These are phyloP conservation scores for Aspergillus sp. DNA, from an alignment of 2,329 filamentous ascomycete species.

Conservation along the genomic window DNA sequence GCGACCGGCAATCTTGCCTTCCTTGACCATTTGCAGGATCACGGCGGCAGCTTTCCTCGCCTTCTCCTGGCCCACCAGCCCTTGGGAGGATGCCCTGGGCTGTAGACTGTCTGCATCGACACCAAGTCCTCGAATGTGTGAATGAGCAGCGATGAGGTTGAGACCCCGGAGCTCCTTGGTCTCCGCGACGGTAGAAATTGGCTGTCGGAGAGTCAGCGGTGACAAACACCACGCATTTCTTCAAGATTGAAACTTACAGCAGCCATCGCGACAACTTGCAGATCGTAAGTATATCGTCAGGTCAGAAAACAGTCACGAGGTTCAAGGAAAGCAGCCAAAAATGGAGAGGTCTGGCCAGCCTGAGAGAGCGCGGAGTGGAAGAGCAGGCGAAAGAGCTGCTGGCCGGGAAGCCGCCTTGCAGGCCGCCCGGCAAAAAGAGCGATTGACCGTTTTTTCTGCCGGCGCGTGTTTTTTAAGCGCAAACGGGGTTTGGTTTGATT, in stretches of 20 bases:
- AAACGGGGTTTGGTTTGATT: background rate
- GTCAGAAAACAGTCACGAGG: slow-evolving; percentile 5
- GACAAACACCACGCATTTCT: background rate
- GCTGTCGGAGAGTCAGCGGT: slow-evolving; percentile 38
- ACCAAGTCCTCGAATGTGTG: slow-evolving; percentile 92
- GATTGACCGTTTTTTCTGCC: background rate
- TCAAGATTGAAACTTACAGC: slow-evolving; percentile 30
- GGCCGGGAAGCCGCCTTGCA: slow-evolving; percentile 3
- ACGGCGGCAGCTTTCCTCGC: slow-evolving; percentile 94
- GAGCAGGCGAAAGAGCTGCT: slow-evolving; percentile 17
- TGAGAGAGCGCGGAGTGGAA: slow-evolving; percentile 8
- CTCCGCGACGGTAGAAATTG: slow-evolving; percentile 84
- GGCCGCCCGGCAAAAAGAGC: slow-evolving; percentile 33
- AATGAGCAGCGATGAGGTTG: slow-evolving; percentile 97
- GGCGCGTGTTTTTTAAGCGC: background rate
- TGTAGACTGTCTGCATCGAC: slow-evolving; percentile 91
- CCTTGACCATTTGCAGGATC: slow-evolving; percentile 97
- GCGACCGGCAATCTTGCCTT: slow-evolving; percentile 95
- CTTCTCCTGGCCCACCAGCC: slow-evolving; percentile 93
- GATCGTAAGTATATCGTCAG: slow-evolving; percentile 11
- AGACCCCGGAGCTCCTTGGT: slow-evolving; percentile 93
- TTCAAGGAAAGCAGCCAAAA: slow-evolving; percentile 13
- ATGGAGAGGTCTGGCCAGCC: slow-evolving; percentile 14
- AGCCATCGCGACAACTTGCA: slow-evolving; percentile 34
- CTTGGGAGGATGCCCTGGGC: slow-evolving; percentile 81